Conservation (phyloP, 2,329 filamentous ascomycete species). For the Acephala macrosclerotiorum region DNA sequence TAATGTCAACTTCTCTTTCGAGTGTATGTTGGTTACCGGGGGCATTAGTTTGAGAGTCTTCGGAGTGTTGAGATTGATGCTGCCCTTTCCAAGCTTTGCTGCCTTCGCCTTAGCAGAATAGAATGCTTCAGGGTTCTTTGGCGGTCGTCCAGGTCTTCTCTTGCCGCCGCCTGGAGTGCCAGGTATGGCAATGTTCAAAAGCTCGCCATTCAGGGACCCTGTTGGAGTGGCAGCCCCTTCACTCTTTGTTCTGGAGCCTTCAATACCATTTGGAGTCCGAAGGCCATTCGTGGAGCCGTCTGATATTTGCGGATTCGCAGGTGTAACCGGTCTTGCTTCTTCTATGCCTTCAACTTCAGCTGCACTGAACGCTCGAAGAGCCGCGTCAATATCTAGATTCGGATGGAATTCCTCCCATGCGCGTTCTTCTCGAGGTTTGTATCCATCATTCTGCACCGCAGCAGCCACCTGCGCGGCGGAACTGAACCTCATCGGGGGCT, state of each 20-base stretch:
- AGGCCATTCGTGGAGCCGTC: slow-evolving; percentile 46
- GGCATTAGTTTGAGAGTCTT: slow-evolving; percentile 73
- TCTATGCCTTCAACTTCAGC: slow-evolving; percentile 84
- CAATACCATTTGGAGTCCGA: slow-evolving; percentile 33
- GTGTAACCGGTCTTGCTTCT: slow-evolving; percentile 53
- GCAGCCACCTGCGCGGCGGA: slow-evolving; percentile 79
- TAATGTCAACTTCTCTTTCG: slow-evolving; percentile 80
- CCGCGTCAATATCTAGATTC: slow-evolving; percentile 86
- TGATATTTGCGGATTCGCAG: slow-evolving; percentile 45
- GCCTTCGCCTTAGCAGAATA: slow-evolving; percentile 51
- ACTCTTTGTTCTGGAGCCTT: slow-evolving; percentile 36
- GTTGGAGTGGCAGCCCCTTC: slow-evolving; percentile 35
- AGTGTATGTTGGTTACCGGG: slow-evolving; percentile 70
- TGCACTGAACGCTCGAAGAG: slow-evolving; percentile 79
- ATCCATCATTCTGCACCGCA: slow-evolving; percentile 90
- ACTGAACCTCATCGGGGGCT: slow-evolving; percentile 51
- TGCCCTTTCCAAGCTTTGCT: slow-evolving; percentile 40
- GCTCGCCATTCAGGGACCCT: slow-evolving; percentile 36
- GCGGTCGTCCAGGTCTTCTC: slow-evolving; percentile 68
- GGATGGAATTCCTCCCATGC: slow-evolving; percentile 99
- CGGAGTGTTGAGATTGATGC: slow-evolving; percentile 38
- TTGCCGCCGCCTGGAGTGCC: slow-evolving; percentile 52
- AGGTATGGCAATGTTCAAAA: slow-evolving; percentile 44
- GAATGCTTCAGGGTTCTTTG: slow-evolving; percentile 66
- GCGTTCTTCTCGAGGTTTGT: slow-evolving; percentile 95